Evolutionary conservation across 2,329 filamentous ascomycete genomes (phyloP).

Genomic region (Huntiella decipiens): DNA sequence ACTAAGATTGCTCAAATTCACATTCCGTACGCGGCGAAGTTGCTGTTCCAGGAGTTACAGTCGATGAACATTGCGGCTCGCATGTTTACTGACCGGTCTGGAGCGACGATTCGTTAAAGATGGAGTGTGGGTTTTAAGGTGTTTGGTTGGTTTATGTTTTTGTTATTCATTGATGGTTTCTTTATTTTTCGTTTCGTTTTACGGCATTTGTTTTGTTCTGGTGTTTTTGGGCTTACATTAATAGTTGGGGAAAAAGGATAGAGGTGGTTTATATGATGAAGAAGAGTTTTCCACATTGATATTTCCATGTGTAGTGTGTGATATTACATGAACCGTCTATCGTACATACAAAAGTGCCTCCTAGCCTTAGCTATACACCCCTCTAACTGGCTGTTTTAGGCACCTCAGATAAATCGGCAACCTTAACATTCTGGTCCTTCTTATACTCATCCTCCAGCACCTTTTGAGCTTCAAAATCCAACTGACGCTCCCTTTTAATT

Average conservation of each 20-base stretch:
- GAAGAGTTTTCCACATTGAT: background rate
- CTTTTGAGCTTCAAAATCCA: constrained; percentile 86
- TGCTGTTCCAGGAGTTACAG: constrained; percentile 94
- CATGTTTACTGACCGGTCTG: constrained; percentile 82
- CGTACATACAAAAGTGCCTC: background rate
- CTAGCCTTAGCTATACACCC: background rate
- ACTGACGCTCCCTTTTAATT: constrained; percentile 72
- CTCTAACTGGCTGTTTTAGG: constrained; percentile 1
- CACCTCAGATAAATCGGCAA: constrained; percentile 5
- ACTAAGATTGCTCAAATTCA: constrained; percentile 95
- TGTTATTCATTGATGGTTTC: background rate
- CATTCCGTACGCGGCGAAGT: constrained; percentile 92
- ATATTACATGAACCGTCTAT: background rate
- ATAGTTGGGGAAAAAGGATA: background rate
- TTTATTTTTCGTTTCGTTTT: background rate
- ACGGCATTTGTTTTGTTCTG: background rate
- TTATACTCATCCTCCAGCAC: constrained; percentile 75
- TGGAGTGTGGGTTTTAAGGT: background rate
- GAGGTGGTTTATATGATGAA: background rate
- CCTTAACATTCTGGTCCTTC: constrained; percentile 58
- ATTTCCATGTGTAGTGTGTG: background rate
- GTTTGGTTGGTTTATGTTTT: background rate
- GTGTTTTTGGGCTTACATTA: background rate
- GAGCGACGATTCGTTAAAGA: constrained; percentile 45
- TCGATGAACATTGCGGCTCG: constrained; percentile 96